Percentiles rank a stretch among this genome's conserved stretches.
These are phyloP conservation scores for Ceratocystis lukuohia DNA, from an alignment of 2,329 filamentous ascomycete species.

Conservation along the genomic window DNA sequence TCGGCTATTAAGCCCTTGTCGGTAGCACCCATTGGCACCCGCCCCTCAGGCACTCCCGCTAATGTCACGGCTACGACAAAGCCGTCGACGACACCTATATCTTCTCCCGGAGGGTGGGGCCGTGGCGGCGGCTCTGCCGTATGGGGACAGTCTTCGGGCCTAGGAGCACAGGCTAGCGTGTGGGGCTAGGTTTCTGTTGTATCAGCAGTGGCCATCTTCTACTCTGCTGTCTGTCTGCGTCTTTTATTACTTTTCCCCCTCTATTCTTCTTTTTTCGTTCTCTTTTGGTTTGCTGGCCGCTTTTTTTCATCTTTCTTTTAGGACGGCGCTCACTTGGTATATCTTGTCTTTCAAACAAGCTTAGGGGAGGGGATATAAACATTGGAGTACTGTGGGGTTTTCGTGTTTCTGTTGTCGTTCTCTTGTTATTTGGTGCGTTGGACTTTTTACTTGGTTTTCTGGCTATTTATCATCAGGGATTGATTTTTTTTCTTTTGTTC, in stretches of 20 bases:
- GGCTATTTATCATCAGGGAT: constrained; percentile 5
- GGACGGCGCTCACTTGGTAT: constrained; percentile 12
- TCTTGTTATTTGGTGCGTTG: neutral
- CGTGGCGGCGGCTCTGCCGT: constrained; percentile 53
- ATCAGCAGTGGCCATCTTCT: neutral
- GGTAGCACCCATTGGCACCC: constrained; percentile 87
- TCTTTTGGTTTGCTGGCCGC: neutral
- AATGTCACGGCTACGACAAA: constrained; percentile 44
- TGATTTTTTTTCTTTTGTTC: constrained; percentile 10
- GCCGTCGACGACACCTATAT: constrained; percentile 75
- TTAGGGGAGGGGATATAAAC: constrained; percentile 9
- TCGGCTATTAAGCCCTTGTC: constrained; percentile 42
- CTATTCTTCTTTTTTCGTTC: constrained; percentile 13
- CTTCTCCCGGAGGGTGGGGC: constrained; percentile 79
- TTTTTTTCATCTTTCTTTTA: constrained; percentile 9
- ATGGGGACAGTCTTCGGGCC: constrained; percentile 70
- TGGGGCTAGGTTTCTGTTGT: constrained; percentile 55
- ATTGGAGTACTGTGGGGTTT: constrained; percentile 6
- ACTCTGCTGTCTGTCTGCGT: neutral
- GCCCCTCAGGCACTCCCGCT: constrained; percentile 51
- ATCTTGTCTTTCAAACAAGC: constrained; percentile 1
- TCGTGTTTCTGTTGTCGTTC: constrained; percentile 1
- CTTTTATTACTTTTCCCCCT: constrained; percentile 10
- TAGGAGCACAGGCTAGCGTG: constrained; percentile 82
- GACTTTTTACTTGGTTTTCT: neutral